Evolutionary conservation across 345 rosid species (phyloP), one percentile per base, ranked within the genome.

Genomic region (Eutrema japonicum): DNA sequence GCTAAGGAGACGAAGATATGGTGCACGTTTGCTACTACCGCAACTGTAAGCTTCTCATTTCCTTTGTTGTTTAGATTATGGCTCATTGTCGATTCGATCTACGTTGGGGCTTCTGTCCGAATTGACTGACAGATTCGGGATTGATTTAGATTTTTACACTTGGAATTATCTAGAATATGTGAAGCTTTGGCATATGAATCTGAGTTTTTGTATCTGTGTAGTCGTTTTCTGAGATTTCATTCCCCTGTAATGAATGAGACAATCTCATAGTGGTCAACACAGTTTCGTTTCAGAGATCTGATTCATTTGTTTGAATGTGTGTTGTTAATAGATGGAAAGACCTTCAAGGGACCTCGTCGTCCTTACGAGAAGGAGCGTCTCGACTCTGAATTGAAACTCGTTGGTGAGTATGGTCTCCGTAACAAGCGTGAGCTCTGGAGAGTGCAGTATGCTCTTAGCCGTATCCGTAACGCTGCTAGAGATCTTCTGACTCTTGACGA

Each of bases 341-440:
- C 86, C 16, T 87, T 85, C 72, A 87, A 87, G 85, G 83, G 84
- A 29, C 91, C 88, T 0, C 78, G 88, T 33, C 88, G 88, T 66
- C 91, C 91, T 0, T 85, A 83, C 36, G 91, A 85, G 80, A 87
- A 85, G 81, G 88, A 87, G 68, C 87, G 91, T 74, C 76, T 83
- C 54, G 91, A 87, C 66, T 84, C 91, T 22, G 91, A 85, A 55
- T 65, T 87, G 78, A 87, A 80, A 79, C 83, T 85, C 0, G 91
- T 86, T 5, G 90, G 88, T 45, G 90, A 86, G 79, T 87, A 85
- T 35, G 91, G 88, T 32, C 86, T 86, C 1, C 84, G 88, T 16
- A 81, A 81, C 73, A 84, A 86, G 84, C 84, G 90, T 72, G 90
- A 86, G 81, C 77, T 86, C 64, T 86, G 88, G 88, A 86, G 90